These are phyloP conservation scores for Hydnomerulius pinastri DNA, from an alignment of 768 basidiomycete species.

Conservation along the genomic window DNA sequence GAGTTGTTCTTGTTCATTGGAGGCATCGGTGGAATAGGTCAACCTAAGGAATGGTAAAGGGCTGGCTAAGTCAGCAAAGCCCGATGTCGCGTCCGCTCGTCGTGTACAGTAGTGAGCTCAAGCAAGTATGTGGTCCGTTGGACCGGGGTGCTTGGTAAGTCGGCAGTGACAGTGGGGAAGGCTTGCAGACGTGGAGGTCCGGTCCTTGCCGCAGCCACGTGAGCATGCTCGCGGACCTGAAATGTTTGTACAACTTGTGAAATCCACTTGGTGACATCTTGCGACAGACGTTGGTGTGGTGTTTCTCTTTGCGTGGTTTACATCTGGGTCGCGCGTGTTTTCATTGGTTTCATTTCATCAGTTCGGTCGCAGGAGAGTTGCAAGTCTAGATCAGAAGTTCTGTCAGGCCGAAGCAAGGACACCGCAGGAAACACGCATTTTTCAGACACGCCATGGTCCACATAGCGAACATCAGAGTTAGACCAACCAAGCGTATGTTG, in stretches of 20 bases:
- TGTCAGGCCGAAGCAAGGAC: background rate
- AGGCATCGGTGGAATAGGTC: conserved; percentile 18
- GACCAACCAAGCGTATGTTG: conserved; percentile 70
- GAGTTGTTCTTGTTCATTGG: conserved; percentile 90
- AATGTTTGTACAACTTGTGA: background rate
- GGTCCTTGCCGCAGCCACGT: conserved; percentile 11
- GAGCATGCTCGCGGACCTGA: conserved; percentile 13
- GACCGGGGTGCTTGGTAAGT: background rate
- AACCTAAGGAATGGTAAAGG: background rate
- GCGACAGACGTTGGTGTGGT: too few relatives aligned
- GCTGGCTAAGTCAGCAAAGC: background rate
- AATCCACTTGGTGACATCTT: too few relatives aligned
- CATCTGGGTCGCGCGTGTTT: background rate
- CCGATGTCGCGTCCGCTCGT: background rate
- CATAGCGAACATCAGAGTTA: conserved; percentile 79
- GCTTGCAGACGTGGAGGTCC: conserved; percentile 5
- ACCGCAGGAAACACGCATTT: background rate
- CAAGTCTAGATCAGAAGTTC: background rate
- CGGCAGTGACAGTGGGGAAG: background rate
- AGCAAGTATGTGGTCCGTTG: background rate
- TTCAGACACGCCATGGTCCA: conserved; percentile 48
- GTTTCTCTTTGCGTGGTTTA: background rate
- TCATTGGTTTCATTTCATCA: background rate
- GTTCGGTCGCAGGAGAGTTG: conserved; percentile 3
- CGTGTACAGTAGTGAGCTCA: background rate